phyloP scores from a whole-genome alignment of 106 monocot genomes.

The Alisma plantagoaquatica region DNA sequence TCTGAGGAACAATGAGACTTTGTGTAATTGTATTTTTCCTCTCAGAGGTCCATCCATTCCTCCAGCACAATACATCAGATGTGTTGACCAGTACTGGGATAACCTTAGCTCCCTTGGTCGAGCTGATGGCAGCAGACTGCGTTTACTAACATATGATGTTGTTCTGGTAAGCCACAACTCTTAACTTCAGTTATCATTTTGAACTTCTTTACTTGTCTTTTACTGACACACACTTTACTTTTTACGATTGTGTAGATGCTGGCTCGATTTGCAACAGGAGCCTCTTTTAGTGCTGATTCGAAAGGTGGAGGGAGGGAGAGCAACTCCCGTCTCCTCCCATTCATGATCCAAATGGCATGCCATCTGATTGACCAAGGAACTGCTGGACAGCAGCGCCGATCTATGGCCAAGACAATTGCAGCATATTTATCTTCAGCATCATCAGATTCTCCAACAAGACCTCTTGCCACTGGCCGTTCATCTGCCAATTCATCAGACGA shows the following conservation, averaged over 20 bases:
- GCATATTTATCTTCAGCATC: constrained; percentile 35
- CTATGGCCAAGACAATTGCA: constrained; percentile 51
- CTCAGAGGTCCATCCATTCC: constrained; percentile 78
- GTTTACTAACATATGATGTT: constrained; percentile 81
- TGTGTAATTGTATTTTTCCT: constrained; percentile 94
- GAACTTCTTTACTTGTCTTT: background rate
- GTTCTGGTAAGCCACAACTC: constrained; percentile 53
- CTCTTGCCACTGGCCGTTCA: constrained; percentile 16
- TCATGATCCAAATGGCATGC: constrained; percentile 97
- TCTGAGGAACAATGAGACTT: constrained; percentile 87
- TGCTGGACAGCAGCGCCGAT: constrained; percentile 41
- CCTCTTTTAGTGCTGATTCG: constrained; percentile 68
- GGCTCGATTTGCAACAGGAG: constrained; percentile 89
- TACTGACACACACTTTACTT: background rate
- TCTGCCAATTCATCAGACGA: constrained; percentile 38
- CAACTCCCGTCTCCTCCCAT: constrained; percentile 77
- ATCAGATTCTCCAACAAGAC: constrained; percentile 15
- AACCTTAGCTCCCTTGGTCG: constrained; percentile 81
- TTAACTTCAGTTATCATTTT: background rate
- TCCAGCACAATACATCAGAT: constrained; percentile 62
- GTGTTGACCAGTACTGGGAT: constrained; percentile 93
- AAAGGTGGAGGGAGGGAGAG: constrained; percentile 93
- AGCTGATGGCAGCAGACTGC: constrained; percentile 77
- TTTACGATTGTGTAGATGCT: constrained; percentile 47
- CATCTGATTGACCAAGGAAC: constrained; percentile 70